A percentile compares a stretch with the other conserved stretches of the same genome.
Conservation (phyloP, 257 asterid species). For the Craterostigma plantagineum region DNA sequence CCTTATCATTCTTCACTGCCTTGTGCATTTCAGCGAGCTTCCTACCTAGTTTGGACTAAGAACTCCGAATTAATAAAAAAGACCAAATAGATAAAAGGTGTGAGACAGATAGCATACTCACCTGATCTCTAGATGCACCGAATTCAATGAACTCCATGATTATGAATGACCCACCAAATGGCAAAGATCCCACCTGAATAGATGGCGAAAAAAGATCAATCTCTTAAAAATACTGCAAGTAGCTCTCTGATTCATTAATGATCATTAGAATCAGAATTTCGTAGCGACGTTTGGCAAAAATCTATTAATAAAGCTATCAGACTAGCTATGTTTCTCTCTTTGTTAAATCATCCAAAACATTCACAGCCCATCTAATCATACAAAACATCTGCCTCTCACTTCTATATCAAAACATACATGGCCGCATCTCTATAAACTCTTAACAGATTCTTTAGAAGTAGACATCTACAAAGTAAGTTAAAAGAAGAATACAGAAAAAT, state of each 20-base stretch:
- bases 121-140: conserved; percentile 74
- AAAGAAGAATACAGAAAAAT: not conserved
- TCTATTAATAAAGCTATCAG: too few relatives aligned
- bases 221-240: not conserved
- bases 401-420: too few relatives aligned
- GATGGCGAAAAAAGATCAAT: conserved; percentile 5
- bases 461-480: not conserved
- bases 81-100: not conserved
- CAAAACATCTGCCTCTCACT: too few relatives aligned
- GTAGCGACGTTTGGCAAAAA: too few relatives aligned
- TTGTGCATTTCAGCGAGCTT: conserved; percentile 97
- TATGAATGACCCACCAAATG: conserved; percentile 81
- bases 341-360: not conserved
- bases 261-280: too few relatives aligned
- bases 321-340: too few relatives aligned
- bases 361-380: not conserved
- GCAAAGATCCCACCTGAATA: conserved; percentile 60
- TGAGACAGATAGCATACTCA: conserved; percentile 18
- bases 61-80: conserved; percentile 22
- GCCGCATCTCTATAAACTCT: too few relatives aligned
- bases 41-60: conserved; percentile 83
- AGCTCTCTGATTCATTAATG: too few relatives aligned
- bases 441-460: not conserved
- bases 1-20: conserved; percentile 55
- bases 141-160: conserved; percentile 83